Percentiles rank a stretch among this genome's conserved stretches.
phyloP scores from a whole-genome alignment of 1,284 basidiomycete species.

The Sphaerobolus stellatus region DNA sequence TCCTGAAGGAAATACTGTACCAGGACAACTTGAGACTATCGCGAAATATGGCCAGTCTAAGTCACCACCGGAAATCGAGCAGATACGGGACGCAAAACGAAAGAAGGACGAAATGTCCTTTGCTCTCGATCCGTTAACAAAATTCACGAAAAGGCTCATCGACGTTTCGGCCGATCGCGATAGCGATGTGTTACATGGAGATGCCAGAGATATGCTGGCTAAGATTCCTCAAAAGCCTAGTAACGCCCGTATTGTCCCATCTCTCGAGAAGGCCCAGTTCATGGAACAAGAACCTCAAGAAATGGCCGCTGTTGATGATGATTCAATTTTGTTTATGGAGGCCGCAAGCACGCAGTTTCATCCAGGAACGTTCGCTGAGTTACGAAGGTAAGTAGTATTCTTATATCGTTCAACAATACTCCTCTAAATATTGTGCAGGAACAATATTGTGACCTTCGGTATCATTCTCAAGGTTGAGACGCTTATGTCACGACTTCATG shows the following conservation, averaged over 20 bases:
- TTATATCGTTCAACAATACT: not conserved
- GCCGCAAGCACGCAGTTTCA: constrained; percentile 15
- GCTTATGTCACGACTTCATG: constrained; percentile 34
- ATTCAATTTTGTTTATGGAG: not conserved
- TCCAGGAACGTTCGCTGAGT: constrained; percentile 59
- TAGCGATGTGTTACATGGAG: not conserved
- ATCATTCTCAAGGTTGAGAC: constrained; percentile 46
- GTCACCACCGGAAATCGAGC: no score
- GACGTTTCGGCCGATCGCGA: constrained; percentile 2
- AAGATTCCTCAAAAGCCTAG: constrained; percentile 5
- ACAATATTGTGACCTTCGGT: constrained; percentile 40
- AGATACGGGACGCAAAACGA: no score
- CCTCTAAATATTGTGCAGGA: constrained; percentile 36
- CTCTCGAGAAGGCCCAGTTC: constrained; percentile 13
- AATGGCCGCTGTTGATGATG: not conserved
- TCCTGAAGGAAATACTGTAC: no score
- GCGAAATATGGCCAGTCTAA: no score
- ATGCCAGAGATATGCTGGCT: constrained; percentile 2
- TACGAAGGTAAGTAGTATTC: constrained; percentile 49
- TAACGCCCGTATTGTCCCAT: not conserved
- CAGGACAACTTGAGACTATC: no score
- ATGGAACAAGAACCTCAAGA: not conserved
- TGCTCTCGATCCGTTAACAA: not conserved
- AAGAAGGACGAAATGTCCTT: no score
- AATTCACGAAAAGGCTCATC: constrained; percentile 11